These are phyloP conservation scores for Monosporozyma solicola DNA, from an alignment of 805 yeast genomes.

Conservation along the genomic window DNA sequence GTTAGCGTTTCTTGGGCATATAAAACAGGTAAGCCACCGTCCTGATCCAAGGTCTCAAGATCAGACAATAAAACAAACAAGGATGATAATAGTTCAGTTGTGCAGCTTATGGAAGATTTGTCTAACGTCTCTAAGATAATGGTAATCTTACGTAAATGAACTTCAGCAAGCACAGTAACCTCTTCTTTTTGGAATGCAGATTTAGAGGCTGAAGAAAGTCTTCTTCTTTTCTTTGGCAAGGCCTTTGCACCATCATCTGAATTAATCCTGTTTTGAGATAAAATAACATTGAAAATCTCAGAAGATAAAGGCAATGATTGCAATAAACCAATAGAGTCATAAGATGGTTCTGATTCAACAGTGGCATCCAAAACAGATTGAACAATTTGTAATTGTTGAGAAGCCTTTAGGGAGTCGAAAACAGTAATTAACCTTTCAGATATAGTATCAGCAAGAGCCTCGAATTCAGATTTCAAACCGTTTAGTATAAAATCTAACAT, in stretches of 20 bases:
- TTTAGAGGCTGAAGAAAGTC: slow-evolving; percentile 69
- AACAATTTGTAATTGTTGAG: slow-evolving; percentile 48
- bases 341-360: slow-evolving; percentile 34
- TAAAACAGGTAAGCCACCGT: slow-evolving; percentile 82
- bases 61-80: slow-evolving; percentile 60
- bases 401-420: slow-evolving; percentile 49
- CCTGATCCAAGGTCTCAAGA: slow-evolving; percentile 76
- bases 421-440: slow-evolving; percentile 44
- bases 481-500: slow-evolving; percentile 55
- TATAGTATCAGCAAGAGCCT: slow-evolving; percentile 39
- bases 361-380: slow-evolving; percentile 52
- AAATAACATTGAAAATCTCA: slow-evolving; percentile 47
- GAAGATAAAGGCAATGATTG: slow-evolving; percentile 48
- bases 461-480: slow-evolving; percentile 40
- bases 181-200: slow-evolving; percentile 64
- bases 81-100: slow-evolving; percentile 40
- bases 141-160: slow-evolving; percentile 70
- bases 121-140: slow-evolving; percentile 74
- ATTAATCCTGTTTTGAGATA: slow-evolving; percentile 52
- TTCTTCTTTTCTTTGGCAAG: slow-evolving; percentile 64
- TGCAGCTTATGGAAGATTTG: slow-evolving; percentile 26
- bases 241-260: slow-evolving; percentile 32
- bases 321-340: slow-evolving; percentile 46
- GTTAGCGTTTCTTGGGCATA: slow-evolving; percentile 90
- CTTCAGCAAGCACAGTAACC: slow-evolving; percentile 64